A percentile compares a stretch with the other conserved stretches of the same genome.
Evolutionary conservation across 2,329 filamentous ascomycete genomes (phyloP).

Genomic region (Cadophora sp.): DNA sequence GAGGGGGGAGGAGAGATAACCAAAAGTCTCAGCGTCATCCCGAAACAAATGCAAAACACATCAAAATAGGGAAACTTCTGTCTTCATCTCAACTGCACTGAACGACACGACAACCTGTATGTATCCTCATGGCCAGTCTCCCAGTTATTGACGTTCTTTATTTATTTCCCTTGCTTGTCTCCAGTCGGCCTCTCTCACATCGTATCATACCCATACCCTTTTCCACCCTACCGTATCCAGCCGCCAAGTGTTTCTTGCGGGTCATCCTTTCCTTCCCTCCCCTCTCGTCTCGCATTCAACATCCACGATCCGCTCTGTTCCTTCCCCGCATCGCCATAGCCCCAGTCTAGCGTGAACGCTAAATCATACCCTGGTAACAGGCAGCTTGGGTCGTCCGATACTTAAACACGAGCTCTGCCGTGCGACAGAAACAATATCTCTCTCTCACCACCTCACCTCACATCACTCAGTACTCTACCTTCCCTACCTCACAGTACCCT

Average conservation of each 20-base stretch:
- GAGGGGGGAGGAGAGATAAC: not conserved
- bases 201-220: not conserved
- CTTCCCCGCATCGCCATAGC: constrained; percentile 27
- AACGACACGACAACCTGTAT: not conserved
- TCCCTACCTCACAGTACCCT: not conserved
- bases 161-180: not conserved
- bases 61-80: not conserved
- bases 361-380: not conserved
- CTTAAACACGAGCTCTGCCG: constrained; percentile 19
- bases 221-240: not conserved
- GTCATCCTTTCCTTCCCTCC: not conserved
- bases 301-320: not conserved
- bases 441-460: not conserved
- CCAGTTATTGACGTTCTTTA: no score
- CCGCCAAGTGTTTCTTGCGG: not conserved
- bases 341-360: constrained; percentile 11
- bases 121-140: no score
- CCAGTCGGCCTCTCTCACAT: not conserved
- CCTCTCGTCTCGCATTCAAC: not conserved
- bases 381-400: constrained; percentile 21
- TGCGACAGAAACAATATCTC: not conserved
- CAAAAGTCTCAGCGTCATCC: constrained; percentile 18
- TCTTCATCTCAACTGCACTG: not conserved
- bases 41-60: constrained; percentile 5
- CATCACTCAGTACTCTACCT: not conserved